These are phyloP conservation scores for Aspergillus persii DNA, from an alignment of 2,329 filamentous ascomycete genomes.

Conservation along the genomic window DNA sequence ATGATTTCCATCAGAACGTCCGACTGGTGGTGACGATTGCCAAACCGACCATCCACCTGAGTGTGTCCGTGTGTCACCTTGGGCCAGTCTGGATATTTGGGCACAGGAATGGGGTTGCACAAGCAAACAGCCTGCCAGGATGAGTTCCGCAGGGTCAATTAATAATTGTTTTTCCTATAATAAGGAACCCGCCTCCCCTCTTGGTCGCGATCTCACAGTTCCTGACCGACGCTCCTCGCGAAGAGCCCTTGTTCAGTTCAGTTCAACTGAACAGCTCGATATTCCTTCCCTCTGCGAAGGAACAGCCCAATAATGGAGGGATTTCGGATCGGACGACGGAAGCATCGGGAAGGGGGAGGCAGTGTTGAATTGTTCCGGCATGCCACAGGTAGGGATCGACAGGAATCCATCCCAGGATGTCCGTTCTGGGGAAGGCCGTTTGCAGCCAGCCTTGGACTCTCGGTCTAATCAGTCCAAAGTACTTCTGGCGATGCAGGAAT, in stretches of 20 bases:
- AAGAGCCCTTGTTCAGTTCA: not conserved
- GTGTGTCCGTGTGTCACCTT: no score
- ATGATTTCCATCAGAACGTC: not conserved
- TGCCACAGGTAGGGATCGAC: conserved; percentile 21
- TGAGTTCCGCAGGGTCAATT: not conserved
- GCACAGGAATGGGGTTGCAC: conserved; percentile 6
- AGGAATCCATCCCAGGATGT: conserved; percentile 4
- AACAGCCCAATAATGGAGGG: not conserved
- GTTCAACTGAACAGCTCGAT: not conserved
- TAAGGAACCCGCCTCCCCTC: not conserved
- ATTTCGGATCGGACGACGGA: not conserved
- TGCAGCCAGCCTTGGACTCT: conserved; percentile 7
- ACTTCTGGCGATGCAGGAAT: not conserved
- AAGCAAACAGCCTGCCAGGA: conserved; percentile 1
- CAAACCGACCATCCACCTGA: not conserved
- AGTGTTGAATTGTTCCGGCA: conserved; percentile 15
- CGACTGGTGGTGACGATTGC: not conserved
- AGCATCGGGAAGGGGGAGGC: conserved; percentile 18
- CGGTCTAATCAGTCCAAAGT: not conserved
- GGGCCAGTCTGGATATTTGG: not conserved
- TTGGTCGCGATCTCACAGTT: not conserved
- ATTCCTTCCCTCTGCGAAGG: not conserved
- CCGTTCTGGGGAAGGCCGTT: conserved; percentile 10
- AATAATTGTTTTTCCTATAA: not conserved
- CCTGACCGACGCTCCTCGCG: not conserved